Evolutionary conservation across 2,329 filamentous ascomycete species (phyloP).

Genomic region (Podosphaera xanthii): DNA sequence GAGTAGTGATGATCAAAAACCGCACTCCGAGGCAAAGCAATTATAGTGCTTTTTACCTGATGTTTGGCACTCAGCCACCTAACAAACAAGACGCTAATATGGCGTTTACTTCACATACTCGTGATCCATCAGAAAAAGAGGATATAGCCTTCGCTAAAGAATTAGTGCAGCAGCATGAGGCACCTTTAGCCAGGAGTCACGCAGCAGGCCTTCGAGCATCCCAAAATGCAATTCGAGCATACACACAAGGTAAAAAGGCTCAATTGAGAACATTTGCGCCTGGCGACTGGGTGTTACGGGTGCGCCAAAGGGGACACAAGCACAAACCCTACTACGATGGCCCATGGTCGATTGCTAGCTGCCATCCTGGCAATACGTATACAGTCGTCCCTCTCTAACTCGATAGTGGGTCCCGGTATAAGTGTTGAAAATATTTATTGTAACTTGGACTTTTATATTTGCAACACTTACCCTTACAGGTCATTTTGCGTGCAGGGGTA

Average conservation of each 20-base stretch:
- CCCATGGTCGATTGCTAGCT: not conserved
- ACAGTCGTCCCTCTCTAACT: no score
- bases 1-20: not conserved
- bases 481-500: no score
- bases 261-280: not conserved
- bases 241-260: not conserved
- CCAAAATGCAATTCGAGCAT: not conserved
- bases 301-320: not conserved
- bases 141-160: not conserved
- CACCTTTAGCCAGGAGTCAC: not conserved
- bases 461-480: no score
- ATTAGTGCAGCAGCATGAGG: not conserved
- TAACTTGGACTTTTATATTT: no score
- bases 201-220: not conserved
- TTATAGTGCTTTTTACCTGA: not conserved
- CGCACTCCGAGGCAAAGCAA: not conserved
- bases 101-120: not conserved
- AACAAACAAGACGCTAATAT: not conserved
- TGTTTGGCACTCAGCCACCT: conserved; percentile 1
- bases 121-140: not conserved
- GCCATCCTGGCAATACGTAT: not conserved
- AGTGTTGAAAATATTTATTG: no score
- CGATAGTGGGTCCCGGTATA: no score
- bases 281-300: not conserved
- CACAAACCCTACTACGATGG: not conserved